Percentiles rank a stretch among this genome's conserved stretches.
These are phyloP conservation scores for Aspergillus puulaauensis DNA, from an alignment of 2,329 filamentous ascomycete species.

Conservation along the genomic window DNA sequence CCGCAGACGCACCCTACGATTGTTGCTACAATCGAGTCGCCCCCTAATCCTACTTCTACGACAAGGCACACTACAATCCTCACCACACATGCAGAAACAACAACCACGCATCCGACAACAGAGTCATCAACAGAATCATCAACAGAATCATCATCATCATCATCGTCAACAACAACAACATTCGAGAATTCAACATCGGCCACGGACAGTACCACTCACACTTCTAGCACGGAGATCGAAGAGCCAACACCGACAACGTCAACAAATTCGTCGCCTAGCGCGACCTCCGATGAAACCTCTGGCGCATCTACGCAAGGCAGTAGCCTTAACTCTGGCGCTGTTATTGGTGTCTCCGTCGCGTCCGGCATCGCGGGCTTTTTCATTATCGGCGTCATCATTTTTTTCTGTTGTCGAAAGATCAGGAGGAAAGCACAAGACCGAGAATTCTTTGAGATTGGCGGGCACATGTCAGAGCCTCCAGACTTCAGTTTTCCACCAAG, in stretches of 20 bases:
- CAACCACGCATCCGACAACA: not conserved
- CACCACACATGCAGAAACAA: conserved; percentile 5
- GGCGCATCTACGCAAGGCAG: conserved; percentile 10
- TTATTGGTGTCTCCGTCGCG: conserved; percentile 39
- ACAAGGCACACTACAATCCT: conserved; percentile 1
- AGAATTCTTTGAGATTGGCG: conserved; percentile 40
- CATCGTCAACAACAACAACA: conserved; percentile 1
- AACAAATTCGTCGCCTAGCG: conserved; percentile 8
- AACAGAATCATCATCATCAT: not conserved
- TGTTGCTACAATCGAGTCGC: conserved; percentile 34
- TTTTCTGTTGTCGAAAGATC: conserved; percentile 31
- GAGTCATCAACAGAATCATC: not conserved
- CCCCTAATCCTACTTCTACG: conserved; percentile 3
- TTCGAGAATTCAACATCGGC: conserved; percentile 19
- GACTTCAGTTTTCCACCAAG: conserved; percentile 29
- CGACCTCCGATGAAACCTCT: conserved; percentile 8
- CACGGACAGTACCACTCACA: conserved; percentile 2
- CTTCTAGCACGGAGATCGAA: conserved; percentile 2
- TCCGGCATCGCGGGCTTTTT: conserved; percentile 37
- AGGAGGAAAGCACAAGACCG: conserved; percentile 25
- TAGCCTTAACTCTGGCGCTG: conserved; percentile 28
- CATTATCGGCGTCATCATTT: conserved; percentile 32
- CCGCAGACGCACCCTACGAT: conserved; percentile 37
- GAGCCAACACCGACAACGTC: conserved; percentile 7
- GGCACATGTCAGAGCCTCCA: conserved; percentile 37